Percentiles rank a stretch among this genome's conserved stretches.
phyloP scores from a whole-genome alignment of 2,329 filamentous ascomycete genomes.

The Fusarium burgessii region DNA sequence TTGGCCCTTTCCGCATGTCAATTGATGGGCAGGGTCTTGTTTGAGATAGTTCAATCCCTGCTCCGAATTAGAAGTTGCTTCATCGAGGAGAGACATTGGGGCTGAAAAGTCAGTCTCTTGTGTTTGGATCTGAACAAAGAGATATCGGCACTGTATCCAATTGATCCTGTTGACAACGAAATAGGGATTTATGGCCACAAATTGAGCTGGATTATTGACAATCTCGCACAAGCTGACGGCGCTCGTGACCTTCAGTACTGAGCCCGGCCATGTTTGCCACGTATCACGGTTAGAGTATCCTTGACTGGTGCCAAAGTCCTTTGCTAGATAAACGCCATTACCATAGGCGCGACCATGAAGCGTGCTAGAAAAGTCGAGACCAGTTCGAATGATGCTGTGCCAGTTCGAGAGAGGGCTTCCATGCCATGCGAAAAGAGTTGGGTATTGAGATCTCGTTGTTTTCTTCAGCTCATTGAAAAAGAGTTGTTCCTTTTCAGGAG shows the following conservation, averaged over 20 bases:
- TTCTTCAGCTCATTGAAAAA: conserved; percentile 73
- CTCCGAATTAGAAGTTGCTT: not conserved
- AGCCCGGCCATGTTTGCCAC: conserved; percentile 70
- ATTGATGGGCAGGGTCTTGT: conserved; percentile 42
- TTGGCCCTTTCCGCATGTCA: not conserved
- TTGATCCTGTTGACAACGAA: conserved; percentile 81
- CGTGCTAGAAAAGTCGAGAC: conserved; percentile 76
- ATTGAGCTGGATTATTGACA: conserved; percentile 77
- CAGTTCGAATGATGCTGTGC: conserved; percentile 89
- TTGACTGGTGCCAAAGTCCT: conserved; percentile 24
- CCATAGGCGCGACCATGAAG: conserved; percentile 78
- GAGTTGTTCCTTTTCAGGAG: conserved; percentile 84
- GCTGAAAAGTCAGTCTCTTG: not conserved
- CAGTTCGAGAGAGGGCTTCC: conserved; percentile 82
- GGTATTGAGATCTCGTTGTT: conserved; percentile 58
- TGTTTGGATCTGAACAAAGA: conserved; percentile 67
- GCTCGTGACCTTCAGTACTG: conserved; percentile 66
- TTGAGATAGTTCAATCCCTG: conserved; percentile 26
- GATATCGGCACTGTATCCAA: conserved; percentile 91
- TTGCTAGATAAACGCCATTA: conserved; percentile 84
- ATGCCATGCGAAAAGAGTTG: conserved; percentile 89
- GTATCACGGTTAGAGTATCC: conserved; percentile 12
- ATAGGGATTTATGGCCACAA: conserved; percentile 66
- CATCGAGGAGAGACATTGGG: no score
- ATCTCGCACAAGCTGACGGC: conserved; percentile 87